Evolutionary conservation across 495 filamentous ascomycete genomes (phyloP).

Genomic region (Penicillium waksmanii): DNA sequence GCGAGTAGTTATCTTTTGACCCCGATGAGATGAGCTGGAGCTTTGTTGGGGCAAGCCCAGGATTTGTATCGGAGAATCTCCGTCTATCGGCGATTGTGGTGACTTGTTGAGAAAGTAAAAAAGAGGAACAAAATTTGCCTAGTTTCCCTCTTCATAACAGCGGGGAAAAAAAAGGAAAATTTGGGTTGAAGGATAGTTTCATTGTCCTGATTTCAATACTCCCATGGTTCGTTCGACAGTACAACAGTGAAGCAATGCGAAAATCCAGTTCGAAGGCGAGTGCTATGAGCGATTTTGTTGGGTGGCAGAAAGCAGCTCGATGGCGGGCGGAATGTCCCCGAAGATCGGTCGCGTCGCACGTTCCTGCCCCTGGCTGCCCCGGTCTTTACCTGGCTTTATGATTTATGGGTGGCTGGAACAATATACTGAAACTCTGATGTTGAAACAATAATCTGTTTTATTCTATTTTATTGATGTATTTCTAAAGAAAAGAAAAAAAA

Average conservation of each 20-base stretch:
- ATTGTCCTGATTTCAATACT: too few species aligned
- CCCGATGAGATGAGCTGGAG: not conserved
- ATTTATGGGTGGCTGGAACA: too few species aligned
- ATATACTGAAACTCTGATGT: too few species aligned
- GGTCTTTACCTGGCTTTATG: too few species aligned
- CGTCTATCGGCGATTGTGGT: not conserved
- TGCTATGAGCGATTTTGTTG: conserved; percentile 4
- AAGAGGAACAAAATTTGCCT: not conserved
- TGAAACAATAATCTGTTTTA: too few species aligned
- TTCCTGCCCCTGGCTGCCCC: too few species aligned
- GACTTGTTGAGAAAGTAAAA: conserved; percentile 1
- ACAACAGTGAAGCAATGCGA: too few species aligned
- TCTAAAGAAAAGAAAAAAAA: too few species aligned
- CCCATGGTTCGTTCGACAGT: too few species aligned
- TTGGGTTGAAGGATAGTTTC: too few species aligned
- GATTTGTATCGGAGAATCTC: not conserved
- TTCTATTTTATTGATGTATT: too few species aligned
- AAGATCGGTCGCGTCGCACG: not conserved
- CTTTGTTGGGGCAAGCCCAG: not conserved
- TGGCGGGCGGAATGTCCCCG: not conserved
- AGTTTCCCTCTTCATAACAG: not conserved
- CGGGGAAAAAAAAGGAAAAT: not conserved
- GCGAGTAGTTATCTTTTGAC: not conserved
- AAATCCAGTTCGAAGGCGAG: too few species aligned
- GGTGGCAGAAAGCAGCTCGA: not conserved